These are phyloP conservation scores for Calocybe gangraenosa DNA, from an alignment of 768 basidiomycete genomes.

Conservation along the genomic window DNA sequence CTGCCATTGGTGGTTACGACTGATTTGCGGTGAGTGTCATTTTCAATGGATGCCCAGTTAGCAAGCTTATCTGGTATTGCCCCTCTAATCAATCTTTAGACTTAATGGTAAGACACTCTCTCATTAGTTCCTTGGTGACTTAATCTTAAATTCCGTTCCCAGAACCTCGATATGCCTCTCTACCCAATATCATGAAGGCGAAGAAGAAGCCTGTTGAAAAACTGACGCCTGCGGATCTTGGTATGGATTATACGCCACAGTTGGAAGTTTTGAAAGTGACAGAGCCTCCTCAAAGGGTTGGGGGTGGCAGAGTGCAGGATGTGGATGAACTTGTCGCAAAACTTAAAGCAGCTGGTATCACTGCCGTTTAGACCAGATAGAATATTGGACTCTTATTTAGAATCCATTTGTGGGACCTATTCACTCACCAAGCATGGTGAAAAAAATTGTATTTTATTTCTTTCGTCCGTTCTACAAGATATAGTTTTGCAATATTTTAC, in stretches of 20 bases:
- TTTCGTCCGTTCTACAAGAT: slow-evolving; percentile 4
- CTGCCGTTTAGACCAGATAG: slow-evolving; percentile 25
- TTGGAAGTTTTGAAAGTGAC: slow-evolving; percentile 84
- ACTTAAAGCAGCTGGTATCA: slow-evolving; percentile 82
- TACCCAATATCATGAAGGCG: slow-evolving; percentile 99
- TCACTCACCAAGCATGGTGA: neutral
- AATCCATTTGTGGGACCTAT: too few species aligned
- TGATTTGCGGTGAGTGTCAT: slow-evolving; percentile 70
- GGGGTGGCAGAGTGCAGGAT: slow-evolving; percentile 86
- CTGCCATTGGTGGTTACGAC: slow-evolving; percentile 90
- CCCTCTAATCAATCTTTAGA: slow-evolving; percentile 33
- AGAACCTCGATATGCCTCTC: slow-evolving; percentile 97
- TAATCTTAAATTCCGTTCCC: slow-evolving; percentile 5
- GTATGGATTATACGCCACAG: slow-evolving; percentile 76
- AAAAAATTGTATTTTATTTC: neutral
- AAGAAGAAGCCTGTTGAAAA: slow-evolving; percentile 97
- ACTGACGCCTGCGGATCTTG: slow-evolving; percentile 71
- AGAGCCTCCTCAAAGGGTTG: slow-evolving; percentile 87
- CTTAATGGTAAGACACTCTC: slow-evolving; percentile 65
- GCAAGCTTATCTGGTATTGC: neutral
- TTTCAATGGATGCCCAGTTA: neutral
- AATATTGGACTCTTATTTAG: neutral
- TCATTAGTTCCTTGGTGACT: neutral
- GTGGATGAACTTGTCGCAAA: slow-evolving; percentile 89
- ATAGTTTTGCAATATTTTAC: slow-evolving; percentile 1